Base-by-base conservation (phyloP, 176 grass and related monocot genomes). In the Metroxylon sagu region DNA sequence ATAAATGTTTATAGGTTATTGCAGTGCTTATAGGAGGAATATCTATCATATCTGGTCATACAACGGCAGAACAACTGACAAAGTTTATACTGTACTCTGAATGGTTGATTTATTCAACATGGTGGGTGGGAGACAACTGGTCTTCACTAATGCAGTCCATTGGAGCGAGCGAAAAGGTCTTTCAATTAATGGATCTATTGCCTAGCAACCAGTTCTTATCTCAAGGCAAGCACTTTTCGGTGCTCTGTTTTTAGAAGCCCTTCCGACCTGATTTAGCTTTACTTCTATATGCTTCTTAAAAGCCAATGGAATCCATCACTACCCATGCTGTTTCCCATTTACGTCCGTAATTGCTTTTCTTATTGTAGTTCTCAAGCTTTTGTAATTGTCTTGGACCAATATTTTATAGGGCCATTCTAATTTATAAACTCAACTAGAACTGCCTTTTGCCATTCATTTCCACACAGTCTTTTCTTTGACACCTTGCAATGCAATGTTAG, bases 101-200 rank as follows among this genome's bases (percentile, higher is more conserved):
- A 61, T 92, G 93, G 93, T 53, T 98, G 68, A 98, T 98, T 72
- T 85, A 88, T 63, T 98, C 93, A 54, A 89, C 87, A 54, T 98
- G 93, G 93, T 98, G 81, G 84, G 87, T 98, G 68, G 93, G 87
- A 70, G 93, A 98, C 74, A 98, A 92, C 67, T 98, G 84, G 87
- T 92, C 93, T n/a, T 91, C 84, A 56, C 59, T 98, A 56, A 98
- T 92, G 93, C 93, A 92, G 48, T 92, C 93, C 12, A 73, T 98
- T 4, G 87, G 93, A 55, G 93, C 93, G 77, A 98, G 93, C 54
- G 93, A 92, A 92, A 98, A 98, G 64, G 84, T 98, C 53, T 98
- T 98, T 55, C 68, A 73, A 29, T 77, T 92, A 79, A 92, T 92
- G 87, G 87, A 98, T 89, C 87, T 92, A 35, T 72, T 92, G 16